Conservation (phyloP, 768 basidiomycete genomes). For the Dacryopinax spathularia region DNA sequence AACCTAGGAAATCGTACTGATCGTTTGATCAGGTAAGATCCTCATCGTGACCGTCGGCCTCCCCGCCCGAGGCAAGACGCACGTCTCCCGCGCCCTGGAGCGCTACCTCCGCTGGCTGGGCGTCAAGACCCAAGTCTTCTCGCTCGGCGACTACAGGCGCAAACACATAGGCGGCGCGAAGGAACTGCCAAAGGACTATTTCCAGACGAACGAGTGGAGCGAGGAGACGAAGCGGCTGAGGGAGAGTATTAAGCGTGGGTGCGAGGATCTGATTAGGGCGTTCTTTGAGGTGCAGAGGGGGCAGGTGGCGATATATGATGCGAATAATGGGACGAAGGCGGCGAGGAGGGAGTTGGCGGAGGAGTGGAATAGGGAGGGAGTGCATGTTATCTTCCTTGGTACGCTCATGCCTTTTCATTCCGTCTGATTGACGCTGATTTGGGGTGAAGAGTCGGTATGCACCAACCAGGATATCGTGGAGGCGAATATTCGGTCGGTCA, state of each 20-base stretch:
- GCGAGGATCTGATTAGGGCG: slow-evolving; percentile 78
- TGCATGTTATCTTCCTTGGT: slow-evolving; percentile 93
- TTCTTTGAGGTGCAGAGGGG: slow-evolving; percentile 69
- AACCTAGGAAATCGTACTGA: not conserved
- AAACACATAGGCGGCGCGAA: slow-evolving; percentile 79
- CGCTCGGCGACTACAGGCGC: slow-evolving; percentile 86
- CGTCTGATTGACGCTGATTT: slow-evolving; percentile 2
- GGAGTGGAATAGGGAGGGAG: slow-evolving; percentile 70
- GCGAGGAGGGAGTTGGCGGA: slow-evolving; percentile 58
- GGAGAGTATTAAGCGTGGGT: slow-evolving; percentile 58
- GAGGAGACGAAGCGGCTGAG: slow-evolving; percentile 63
- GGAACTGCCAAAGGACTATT: slow-evolving; percentile 84
- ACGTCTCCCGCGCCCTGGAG: slow-evolving; percentile 87
- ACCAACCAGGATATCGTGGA: slow-evolving; percentile 88
- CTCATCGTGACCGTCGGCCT: slow-evolving; percentile 83
- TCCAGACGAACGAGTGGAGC: slow-evolving; percentile 48
- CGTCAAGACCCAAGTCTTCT: slow-evolving; percentile 88
- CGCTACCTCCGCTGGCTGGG: slow-evolving; percentile 98
- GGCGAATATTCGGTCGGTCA: slow-evolving; percentile 86
- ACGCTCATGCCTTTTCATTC: slow-evolving; percentile 5
- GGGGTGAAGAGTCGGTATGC: slow-evolving; percentile 63
- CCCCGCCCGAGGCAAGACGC: slow-evolving; percentile 90
- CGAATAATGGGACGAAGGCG: slow-evolving; percentile 73
- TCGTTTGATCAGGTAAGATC: slow-evolving; percentile 46
- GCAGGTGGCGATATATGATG: slow-evolving; percentile 97